Evolutionary conservation across 2,329 filamentous ascomycete genomes (phyloP).

Genomic region (Ophiostoma piceae): DNA sequence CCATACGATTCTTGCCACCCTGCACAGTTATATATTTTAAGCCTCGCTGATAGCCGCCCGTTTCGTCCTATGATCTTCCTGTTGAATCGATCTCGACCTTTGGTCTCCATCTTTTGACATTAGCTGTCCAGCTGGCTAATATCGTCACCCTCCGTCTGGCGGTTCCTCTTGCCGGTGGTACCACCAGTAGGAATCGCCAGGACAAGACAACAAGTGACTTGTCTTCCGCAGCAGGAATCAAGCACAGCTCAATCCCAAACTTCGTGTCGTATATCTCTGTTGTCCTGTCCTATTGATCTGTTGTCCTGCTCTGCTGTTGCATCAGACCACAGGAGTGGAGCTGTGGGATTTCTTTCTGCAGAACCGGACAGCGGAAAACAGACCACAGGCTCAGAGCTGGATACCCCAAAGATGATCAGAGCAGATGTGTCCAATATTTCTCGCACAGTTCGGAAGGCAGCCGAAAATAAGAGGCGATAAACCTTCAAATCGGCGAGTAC

Average conservation of each 20-base stretch:
- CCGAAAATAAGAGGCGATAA: not conserved
- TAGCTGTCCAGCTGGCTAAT: not conserved
- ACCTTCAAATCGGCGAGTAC: too few species aligned
- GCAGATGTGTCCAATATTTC: not conserved
- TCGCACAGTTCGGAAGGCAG: not conserved
- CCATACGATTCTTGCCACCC: not conserved
- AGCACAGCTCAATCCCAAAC: not conserved
- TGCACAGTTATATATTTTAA: not conserved
- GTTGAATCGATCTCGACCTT: not conserved
- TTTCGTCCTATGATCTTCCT: not conserved
- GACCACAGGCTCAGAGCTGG: conserved; percentile 11
- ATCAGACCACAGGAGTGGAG: conserved; percentile 21
- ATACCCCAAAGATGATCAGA: not conserved
- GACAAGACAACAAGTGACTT: not conserved
- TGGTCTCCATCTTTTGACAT: not conserved
- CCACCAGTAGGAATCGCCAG: not conserved
- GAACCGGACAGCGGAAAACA: conserved; percentile 14
- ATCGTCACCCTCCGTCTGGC: not conserved
- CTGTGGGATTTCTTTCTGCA: conserved; percentile 7
- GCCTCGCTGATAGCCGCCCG: conserved; percentile 8
- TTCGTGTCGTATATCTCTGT: not conserved
- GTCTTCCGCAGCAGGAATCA: conserved; percentile 2
- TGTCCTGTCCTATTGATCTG: conserved; percentile 2
- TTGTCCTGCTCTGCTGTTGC: not conserved
- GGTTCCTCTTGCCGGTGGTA: not conserved